phyloP scores from a whole-genome alignment of 768 basidiomycete genomes.

The Atractiella rhizophila region DNA sequence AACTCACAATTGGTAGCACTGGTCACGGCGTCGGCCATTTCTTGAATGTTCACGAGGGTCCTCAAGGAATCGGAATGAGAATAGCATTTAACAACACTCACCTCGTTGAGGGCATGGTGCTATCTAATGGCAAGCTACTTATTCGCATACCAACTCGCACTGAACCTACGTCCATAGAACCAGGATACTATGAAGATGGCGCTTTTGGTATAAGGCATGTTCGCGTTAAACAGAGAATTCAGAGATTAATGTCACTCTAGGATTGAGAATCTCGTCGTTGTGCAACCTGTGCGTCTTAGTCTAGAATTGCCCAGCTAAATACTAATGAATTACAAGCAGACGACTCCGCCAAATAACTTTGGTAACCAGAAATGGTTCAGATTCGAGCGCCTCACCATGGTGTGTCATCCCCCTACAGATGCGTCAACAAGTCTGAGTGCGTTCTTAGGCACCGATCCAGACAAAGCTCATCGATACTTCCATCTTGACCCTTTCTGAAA shows the following conservation, averaged over 20 bases:
- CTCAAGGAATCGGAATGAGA: slow-evolving; percentile 31
- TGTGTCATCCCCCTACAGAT: slow-evolving; percentile 16
- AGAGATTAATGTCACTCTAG: slow-evolving; percentile 19
- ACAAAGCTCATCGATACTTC: slow-evolving; percentile 45
- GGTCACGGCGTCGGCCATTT: slow-evolving; percentile 76
- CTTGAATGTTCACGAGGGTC: slow-evolving; percentile 46
- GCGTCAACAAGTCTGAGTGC: neutral
- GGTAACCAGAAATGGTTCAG: slow-evolving; percentile 59
- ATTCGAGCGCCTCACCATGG: slow-evolving; percentile 72
- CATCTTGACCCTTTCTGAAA: slow-evolving; percentile 43
- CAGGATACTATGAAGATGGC: slow-evolving; percentile 34
- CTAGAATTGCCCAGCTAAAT: neutral
- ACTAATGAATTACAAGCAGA: neutral
- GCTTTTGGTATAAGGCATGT: slow-evolving; percentile 70
- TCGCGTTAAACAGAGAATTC: no score
- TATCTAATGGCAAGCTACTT: slow-evolving; percentile 53
- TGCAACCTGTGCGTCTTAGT: slow-evolving; percentile 29
- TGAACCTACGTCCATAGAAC: slow-evolving; percentile 4
- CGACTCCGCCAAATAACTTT: no score
- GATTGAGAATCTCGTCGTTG: slow-evolving; percentile 68
- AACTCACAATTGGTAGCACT: slow-evolving; percentile 26
- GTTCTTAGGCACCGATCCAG: slow-evolving; percentile 43
- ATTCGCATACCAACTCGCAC: no score
- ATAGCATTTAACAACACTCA: slow-evolving; percentile 15
- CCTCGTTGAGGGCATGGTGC: slow-evolving; percentile 61